These are phyloP conservation scores for Colletotrichum sp. DNA, from an alignment of 2,329 filamentous ascomycete genomes.

Conservation along the genomic window DNA sequence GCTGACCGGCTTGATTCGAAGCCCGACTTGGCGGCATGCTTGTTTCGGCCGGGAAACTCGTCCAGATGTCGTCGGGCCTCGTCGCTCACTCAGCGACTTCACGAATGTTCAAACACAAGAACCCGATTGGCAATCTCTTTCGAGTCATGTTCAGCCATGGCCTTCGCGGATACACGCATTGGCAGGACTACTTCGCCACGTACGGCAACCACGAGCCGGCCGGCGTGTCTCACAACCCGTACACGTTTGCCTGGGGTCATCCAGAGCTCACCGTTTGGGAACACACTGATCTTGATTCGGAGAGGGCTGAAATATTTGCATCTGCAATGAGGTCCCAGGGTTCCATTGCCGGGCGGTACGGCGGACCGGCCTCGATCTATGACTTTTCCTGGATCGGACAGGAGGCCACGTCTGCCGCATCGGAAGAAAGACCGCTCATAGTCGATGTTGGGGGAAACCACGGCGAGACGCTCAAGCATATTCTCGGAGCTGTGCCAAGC, in stretches of 20 bases:
- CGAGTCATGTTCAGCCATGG: slow-evolving; percentile 10
- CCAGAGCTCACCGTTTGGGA: neutral
- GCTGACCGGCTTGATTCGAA: neutral
- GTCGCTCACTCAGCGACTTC: neutral
- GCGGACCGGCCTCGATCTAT: slow-evolving; percentile 22
- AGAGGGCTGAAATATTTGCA: neutral
- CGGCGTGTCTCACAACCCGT: neutral
- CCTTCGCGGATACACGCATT: slow-evolving; percentile 7
- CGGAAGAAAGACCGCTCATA: slow-evolving; percentile 22
- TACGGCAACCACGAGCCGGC: neutral
- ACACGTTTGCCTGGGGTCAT: neutral
- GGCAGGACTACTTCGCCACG: slow-evolving; percentile 9
- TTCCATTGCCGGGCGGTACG: neutral
- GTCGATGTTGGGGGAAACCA: slow-evolving; percentile 36
- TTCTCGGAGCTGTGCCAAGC: slow-evolving; percentile 25
- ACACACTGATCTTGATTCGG: neutral
- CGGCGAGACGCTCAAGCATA: slow-evolving; percentile 25
- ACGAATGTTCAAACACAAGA: slow-evolving; percentile 6
- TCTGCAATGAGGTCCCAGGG: neutral
- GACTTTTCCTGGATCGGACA: slow-evolving; percentile 31
- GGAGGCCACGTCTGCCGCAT: neutral
- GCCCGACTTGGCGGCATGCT: neutral
- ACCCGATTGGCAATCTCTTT: neutral
- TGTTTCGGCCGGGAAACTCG: neutral
- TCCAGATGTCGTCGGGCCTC: neutral